Base-by-base conservation (phyloP, 306 rosid genomes). In the Trifolium repens region DNA sequence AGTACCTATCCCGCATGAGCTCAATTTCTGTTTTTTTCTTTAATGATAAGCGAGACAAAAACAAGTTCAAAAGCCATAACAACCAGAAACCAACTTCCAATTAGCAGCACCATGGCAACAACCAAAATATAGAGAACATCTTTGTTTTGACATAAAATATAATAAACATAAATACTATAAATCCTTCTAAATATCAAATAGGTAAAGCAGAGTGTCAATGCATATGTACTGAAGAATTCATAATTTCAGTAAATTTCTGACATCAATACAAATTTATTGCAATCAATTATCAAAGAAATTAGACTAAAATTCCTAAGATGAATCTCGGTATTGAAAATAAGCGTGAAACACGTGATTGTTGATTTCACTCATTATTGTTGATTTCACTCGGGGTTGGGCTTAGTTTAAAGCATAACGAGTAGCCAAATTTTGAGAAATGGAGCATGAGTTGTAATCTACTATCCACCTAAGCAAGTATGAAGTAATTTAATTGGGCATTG, bases 51-150 rank as follows among this genome's bases (percentile, higher is more conserved):
- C 9, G 14, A 10, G 46, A 30, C 14, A 43, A 17, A 16, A 61
- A 62, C 11, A 65, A 47, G 52, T 42, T 65, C 39, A 73, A 52
- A 72, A 67, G 43, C 32, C 64, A 42, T 32, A 68, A 15, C 72
- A 17, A 35, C 14, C 44, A 66, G 53, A 42, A 52, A 53, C 26
- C 11, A 67, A 16, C 69, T 5, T 57, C 10, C 24, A 12, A 76
- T 17, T 10, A 46, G 62, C 26, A 58, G 46, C 22, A 46, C 14
- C 42, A 77, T 27, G 15, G 40, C 69, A 58, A 60, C 32, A 9
- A 12, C 53, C 43, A 59, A 22, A 60, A 27, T 5, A 50, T 39
- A 75, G 47, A 42, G 47, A 42, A 42, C 13, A 9, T 42, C 54
- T 49, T 3, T 9, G 47, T 49, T 49, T 49, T 49, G 19, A 49